These are phyloP conservation scores for Lippia alba DNA, from an alignment of 305 asterid genomes.

Conservation along the genomic window DNA sequence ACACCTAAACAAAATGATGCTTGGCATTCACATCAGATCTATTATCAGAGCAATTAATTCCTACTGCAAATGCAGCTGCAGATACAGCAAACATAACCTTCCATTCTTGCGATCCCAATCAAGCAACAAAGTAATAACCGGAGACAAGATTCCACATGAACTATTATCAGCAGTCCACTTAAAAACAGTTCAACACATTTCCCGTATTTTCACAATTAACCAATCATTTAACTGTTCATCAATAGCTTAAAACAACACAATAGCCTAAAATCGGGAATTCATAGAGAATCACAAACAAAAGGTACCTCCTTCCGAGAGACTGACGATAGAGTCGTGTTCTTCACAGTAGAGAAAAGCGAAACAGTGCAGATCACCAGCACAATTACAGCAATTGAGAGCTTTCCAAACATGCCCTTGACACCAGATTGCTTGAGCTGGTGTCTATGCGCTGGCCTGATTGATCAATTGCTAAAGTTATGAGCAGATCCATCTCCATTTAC, in stretches of 20 bases:
- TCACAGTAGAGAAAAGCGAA: conserved; percentile 57
- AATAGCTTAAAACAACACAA: conserved; percentile 17
- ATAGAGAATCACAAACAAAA: not conserved
- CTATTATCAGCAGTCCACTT: not conserved
- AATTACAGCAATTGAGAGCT: conserved; percentile 64
- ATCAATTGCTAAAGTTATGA: conserved; percentile 29
- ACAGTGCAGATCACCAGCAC: conserved; percentile 72
- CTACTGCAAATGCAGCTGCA: conserved; percentile 12
- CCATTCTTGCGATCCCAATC: conserved; percentile 13
- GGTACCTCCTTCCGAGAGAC: conserved; percentile 56
- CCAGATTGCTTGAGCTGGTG: conserved; percentile 73
- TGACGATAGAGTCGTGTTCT: conserved; percentile 47
- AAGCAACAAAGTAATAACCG: conserved; percentile 11
- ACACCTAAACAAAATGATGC: not conserved
- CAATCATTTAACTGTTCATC: conserved; percentile 29
- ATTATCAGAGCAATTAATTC: conserved; percentile 4
- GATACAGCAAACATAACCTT: conserved; percentile 16
- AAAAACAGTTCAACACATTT: conserved; percentile 26
- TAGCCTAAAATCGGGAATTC: not conserved
- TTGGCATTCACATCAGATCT: conserved; percentile 12
- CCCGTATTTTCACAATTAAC: conserved; percentile 1
- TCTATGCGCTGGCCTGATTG: conserved; percentile 62
- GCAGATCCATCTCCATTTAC: conserved; percentile 38
- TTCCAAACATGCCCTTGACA: conserved; percentile 78
- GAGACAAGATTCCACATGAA: not conserved